Evolutionary conservation across 2,329 filamentous ascomycete species (phyloP), one percentile per base, ranked within the genome.

Genomic region (Fusarium musae): DNA sequence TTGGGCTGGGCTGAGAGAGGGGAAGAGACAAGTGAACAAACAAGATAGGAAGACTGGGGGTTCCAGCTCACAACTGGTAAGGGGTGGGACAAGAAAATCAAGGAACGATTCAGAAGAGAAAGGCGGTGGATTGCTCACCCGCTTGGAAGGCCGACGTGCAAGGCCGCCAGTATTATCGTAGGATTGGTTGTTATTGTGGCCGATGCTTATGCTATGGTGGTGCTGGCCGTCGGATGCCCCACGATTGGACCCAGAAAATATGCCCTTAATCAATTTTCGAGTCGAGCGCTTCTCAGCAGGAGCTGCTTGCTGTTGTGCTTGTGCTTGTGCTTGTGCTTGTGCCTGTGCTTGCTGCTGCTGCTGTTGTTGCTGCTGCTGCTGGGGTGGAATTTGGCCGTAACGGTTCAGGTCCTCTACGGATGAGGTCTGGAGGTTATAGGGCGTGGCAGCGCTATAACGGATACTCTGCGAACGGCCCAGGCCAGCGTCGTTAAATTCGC

Each of bases 61-160:
- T 72, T 50, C 66, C 49, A 46, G 74, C 72, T 66, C 42, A 50
- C 58, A 72, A 34, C 67, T 72, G 66, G 69, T 26, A 53, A 61
- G 23, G 37, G 40, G 36, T 67, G 63, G 63, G 77, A 68, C 64
- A 83, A 80, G 70, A 82, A 68, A 66, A 78, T 66, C 66, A 83
- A 79, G 71, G 82, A 75, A 70, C 80, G 82, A 40, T 85, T 86
- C 77, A 84, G 58, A 84, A 72, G 86, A 74, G 75, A 81, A 77
- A 74, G 84, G 83, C 60, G 75, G 72, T 76, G 80, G 80, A 70
- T 86, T 84, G 85, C 87, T 87, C 79, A 87, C 82, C 77, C 88
- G 85, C 83, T 89, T 90, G 49, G 90, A 91, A 37, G 86, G 84
- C 74, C 87, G 84, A 72, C 88, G 88, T 73, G 81, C 84, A 53